A percentile compares a stretch with the other conserved stretches of the same genome.
These are phyloP conservation scores for Mortierella sp. DNA, from an alignment of 371 early-diverging fungal genomes.

Conservation along the genomic window DNA sequence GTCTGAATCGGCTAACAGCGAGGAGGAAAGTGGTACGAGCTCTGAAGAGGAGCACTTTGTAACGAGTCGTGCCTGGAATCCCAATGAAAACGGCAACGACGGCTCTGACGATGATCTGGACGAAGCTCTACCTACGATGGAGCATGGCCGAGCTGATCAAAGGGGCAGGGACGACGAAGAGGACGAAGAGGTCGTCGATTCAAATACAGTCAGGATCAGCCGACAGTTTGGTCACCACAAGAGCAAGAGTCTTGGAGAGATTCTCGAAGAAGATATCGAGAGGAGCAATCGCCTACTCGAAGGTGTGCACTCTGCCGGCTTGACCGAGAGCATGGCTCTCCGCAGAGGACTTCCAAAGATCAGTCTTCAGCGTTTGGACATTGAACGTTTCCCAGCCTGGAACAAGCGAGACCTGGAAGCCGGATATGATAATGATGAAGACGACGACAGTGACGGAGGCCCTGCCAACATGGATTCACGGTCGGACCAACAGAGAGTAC, in stretches of 20 bases:
- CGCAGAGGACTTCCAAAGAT: constrained; percentile 39
- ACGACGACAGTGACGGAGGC: constrained; percentile 8
- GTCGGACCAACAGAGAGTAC: not conserved
- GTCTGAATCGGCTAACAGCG: not conserved
- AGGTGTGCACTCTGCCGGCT: constrained; percentile 3
- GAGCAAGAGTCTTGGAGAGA: constrained; percentile 35
- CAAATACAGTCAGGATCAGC: constrained; percentile 2
- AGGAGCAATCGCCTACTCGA: constrained; percentile 15
- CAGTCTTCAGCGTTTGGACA: constrained; percentile 31
- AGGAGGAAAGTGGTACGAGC: constrained; percentile 15
- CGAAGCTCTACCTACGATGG: not conserved
- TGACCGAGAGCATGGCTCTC: constrained; percentile 45
- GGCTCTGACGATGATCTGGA: not conserved
- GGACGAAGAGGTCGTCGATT: not conserved
- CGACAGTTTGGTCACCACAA: constrained; percentile 35
- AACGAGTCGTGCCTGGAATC: constrained; percentile 27
- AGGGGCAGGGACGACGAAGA: not conserved
- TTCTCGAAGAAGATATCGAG: constrained; percentile 23
- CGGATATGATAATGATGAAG: constrained; percentile 22
- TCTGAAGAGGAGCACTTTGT: constrained; percentile 40
- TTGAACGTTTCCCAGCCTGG: constrained; percentile 34
- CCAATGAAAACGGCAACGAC: not conserved
- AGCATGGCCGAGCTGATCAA: too few species aligned
- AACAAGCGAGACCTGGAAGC: constrained; percentile 18
- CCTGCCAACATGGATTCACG: not conserved